Evolutionary conservation across 169 alveolate species (phyloP).

Genomic region (Plasmodium inui): DNA sequence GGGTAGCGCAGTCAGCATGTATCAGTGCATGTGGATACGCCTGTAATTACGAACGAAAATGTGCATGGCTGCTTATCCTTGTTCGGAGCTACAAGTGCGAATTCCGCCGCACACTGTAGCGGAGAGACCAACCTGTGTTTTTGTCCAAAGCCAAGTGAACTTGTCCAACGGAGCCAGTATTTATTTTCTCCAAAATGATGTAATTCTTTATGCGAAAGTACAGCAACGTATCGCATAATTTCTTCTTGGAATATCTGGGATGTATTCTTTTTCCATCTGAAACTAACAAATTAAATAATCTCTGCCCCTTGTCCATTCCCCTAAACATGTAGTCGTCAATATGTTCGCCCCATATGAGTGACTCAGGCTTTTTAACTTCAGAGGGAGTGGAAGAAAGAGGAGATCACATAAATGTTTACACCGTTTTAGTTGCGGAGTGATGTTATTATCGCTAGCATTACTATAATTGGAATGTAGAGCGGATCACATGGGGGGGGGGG

Average conservation of each 20-base stretch:
- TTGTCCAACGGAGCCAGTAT: constrained; percentile 86
- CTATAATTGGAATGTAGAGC: not conserved
- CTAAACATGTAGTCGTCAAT: constrained; percentile 62
- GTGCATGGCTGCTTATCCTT: not conserved
- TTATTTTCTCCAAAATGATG: constrained; percentile 79
- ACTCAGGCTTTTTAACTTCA: constrained; percentile 54
- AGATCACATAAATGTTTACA: not conserved
- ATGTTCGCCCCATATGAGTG: constrained; percentile 70
- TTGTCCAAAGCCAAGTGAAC: constrained; percentile 82
- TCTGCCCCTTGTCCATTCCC: constrained; percentile 43
- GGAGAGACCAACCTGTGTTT: constrained; percentile 40
- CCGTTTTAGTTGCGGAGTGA: not conserved
- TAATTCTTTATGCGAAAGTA: constrained; percentile 80
- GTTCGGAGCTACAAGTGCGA: not conserved
- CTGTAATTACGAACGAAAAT: not conserved
- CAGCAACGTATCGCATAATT: constrained; percentile 73
- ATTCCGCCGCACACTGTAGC: not conserved
- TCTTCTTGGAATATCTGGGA: constrained; percentile 67
- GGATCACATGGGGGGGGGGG: not conserved
- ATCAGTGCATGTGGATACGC: not conserved
- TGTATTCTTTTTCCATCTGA: constrained; percentile 67
- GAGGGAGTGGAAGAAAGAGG: not conserved
- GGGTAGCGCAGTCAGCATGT: not conserved
- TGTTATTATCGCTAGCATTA: not conserved
- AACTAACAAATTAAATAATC: constrained; percentile 43